Base-by-base conservation (phyloP, 1,284 basidiomycete species). In the Pterulicium gracile region DNA sequence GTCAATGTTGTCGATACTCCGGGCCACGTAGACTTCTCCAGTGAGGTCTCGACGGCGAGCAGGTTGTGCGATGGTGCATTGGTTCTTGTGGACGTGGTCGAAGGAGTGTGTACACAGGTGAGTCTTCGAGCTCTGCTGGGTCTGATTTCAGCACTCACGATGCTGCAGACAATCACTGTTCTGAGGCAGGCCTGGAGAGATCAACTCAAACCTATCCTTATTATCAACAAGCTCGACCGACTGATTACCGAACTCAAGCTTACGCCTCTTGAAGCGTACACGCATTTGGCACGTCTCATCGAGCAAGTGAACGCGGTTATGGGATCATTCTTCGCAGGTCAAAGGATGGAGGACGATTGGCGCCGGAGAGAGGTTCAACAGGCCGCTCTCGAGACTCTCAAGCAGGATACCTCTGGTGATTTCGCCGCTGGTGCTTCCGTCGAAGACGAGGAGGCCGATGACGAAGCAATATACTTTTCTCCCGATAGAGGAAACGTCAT, bases 231-330 rank as follows among this genome's bases (percentile, higher is more conserved):
- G 65, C 74, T 98, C 58, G 96, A 98, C 64, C 84, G 96, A 39
- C 73, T 98, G 34, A 87, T 98, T 48, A 92, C 88, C 13, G 96
- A 98, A 61, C 80, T 99, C 48, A 89, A 89, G 58, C 76, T 98
- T 7, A 76, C 91, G 0, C 94, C 96, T 0, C 71, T 80, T 2
- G 96, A 98, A 61, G 95, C 93, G 3, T 92, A 98, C 59, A 89
- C 96, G 56, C 95, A 98, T 56, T 79, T 99, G 18, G 73, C 82
- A 2, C 87, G 92, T 45, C 73, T 98, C 17, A 90, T 99, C 51
- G 96, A 98, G 63, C 91, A 97, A 59, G 95, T 97, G 21, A 99
- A 98, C 59, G 96, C 94, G 0, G 90, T 98, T 49, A 95, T 98
- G 84, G 96, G 96, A 0, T 81, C 81, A 44, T 96, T 98, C 66